A percentile compares a stretch with the other conserved stretches of the same genome.
phyloP scores from a whole-genome alignment of 2,329 filamentous ascomycete species.

The Epicoccum sorghinum region DNA sequence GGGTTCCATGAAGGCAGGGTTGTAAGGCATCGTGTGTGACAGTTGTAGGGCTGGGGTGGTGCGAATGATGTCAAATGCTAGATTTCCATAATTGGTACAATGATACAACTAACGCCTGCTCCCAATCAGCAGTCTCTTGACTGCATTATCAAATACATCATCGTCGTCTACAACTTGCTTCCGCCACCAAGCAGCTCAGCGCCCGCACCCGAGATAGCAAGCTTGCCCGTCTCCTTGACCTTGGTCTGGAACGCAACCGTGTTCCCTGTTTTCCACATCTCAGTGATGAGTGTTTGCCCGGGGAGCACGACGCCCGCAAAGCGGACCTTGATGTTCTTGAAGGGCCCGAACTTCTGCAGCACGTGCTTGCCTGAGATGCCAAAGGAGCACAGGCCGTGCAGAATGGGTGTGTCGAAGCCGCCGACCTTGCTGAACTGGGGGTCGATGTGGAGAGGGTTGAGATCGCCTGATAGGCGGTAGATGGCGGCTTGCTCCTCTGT shows the following conservation, averaged over 20 bases:
- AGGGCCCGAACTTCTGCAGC: constrained; percentile 79
- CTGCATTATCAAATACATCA: not conserved
- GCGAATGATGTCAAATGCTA: not conserved
- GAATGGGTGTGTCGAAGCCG: constrained; percentile 91
- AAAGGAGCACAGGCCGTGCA: constrained; percentile 96
- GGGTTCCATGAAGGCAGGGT: too few species aligned
- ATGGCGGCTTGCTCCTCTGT: constrained; percentile 89
- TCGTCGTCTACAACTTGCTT: constrained; percentile 43
- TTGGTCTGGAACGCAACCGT: constrained; percentile 84
- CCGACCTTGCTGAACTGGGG: constrained; percentile 92
- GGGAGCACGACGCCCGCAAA: constrained; percentile 87
- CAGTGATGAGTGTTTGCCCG: constrained; percentile 84
- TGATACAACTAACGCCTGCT: not conserved
- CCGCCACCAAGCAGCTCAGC: constrained; percentile 70
- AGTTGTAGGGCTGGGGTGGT: too few species aligned
- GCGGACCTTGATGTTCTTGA: constrained; percentile 91
- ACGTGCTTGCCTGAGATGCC: constrained; percentile 91
- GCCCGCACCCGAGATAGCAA: constrained; percentile 80
- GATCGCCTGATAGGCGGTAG: constrained; percentile 91
- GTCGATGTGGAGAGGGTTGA: constrained; percentile 96
- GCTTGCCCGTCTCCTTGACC: constrained; percentile 91
- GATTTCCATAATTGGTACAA: constrained; percentile 1
- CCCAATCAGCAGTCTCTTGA: not conserved
- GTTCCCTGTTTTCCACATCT: constrained; percentile 91
- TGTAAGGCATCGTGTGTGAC: too few species aligned